Base-by-base conservation (phyloP, 1,284 basidiomycete species). In the Ustilago sp. region DNA sequence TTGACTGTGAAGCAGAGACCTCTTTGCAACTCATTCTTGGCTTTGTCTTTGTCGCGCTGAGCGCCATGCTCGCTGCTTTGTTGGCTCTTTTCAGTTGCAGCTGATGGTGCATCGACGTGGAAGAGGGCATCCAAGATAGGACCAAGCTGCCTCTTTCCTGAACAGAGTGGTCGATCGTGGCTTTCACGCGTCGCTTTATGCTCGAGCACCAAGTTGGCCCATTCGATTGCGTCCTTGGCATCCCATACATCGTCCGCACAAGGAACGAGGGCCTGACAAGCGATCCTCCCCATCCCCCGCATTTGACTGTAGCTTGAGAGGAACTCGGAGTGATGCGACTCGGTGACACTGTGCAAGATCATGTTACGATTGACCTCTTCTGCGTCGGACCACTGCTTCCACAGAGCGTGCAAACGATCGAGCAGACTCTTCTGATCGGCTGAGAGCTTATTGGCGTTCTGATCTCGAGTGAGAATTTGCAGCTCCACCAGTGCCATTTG, bases 321-420 rank as follows among this genome's bases (percentile, higher is more conserved):
- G 19, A 77, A 77, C 39, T 72, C 69, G 57, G 59, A 59, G 32
- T 77, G 74, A 31, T 77, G 74, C 69, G 74, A 77, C 39, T 77
- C 74, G 53, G 66, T 68, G 53, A 77, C 59, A 35, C 62, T 59
- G 55, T 72, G 69, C 48, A 65, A 66, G 59, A 77, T 68, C 62
- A 68, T 68, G 56, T 62, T 62, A 48, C 74, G 74, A 34, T 72
- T 77, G 17, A 68, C 60, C 64, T 77, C 74, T 63, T 77, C 74
- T 2, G 74, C 74, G 31, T 77, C 74, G 6, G 63, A 68, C 74
- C 74, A 77, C 63, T 72, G 69, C 64, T 69, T 72, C 74, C 74
- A 77, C 1, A 67, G 62, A 28, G 63, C 69, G 11, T 77, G 61
- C 31, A 77, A 48, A 23, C 59, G 59, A 12, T 72, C 69, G n/a